phyloP scores from a whole-genome alignment of 2,329 filamentous ascomycete genomes.

The Epichloe gansuensis region DNA sequence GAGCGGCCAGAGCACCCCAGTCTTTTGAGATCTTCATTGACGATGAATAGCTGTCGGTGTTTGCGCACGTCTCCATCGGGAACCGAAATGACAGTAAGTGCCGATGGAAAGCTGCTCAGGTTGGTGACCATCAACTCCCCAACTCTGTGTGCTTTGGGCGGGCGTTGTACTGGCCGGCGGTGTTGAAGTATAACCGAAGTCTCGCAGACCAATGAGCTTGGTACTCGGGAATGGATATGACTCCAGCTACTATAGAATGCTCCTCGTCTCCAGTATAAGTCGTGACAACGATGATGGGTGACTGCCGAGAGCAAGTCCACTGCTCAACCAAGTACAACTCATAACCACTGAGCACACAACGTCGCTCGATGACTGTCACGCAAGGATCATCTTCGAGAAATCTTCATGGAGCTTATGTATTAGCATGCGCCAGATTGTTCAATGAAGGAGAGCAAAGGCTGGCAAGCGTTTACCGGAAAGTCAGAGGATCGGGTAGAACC shows the following conservation, averaged over 20 bases:
- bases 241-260: constrained; percentile 65
- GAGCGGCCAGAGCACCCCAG: constrained; percentile 84
- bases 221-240: constrained; percentile 72
- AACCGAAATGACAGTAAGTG: constrained; percentile 80
- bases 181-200: constrained; percentile 73
- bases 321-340: constrained; percentile 93
- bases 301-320: constrained; percentile 86
- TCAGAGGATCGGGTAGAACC: constrained; percentile 47
- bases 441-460: neutral
- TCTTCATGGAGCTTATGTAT: constrained; percentile 19
- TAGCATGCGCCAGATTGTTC: constrained; percentile 1
- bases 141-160: constrained; percentile 69
- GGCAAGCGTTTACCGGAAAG: constrained; percentile 34
- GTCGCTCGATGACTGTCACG: constrained; percentile 62
- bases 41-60: constrained; percentile 74
- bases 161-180: constrained; percentile 75
- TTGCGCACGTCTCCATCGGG: constrained; percentile 75
- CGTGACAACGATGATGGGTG: constrained; percentile 83
- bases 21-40: constrained; percentile 89
- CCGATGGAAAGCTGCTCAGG: constrained; percentile 80
- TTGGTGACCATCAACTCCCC: constrained; percentile 92
- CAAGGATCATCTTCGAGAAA: constrained; percentile 79
- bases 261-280: constrained; percentile 83
- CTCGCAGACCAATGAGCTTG: constrained; percentile 68
- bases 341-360: constrained; percentile 63